Conservation (phyloP, 2,329 filamentous ascomycete species). For the Seiridium cupressi region DNA sequence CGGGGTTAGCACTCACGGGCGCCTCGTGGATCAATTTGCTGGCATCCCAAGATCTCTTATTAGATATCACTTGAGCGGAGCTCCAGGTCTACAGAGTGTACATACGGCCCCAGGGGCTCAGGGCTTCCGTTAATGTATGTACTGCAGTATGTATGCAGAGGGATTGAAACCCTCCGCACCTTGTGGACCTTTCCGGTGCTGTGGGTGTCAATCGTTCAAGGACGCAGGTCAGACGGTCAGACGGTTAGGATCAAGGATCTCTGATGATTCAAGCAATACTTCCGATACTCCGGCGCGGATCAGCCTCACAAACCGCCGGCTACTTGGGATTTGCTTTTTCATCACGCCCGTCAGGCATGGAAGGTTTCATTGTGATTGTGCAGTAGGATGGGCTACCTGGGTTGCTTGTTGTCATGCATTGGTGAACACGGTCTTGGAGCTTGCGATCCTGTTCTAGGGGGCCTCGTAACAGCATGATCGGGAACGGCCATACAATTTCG, state of each 20-base stretch:
- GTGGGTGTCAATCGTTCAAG: not conserved
- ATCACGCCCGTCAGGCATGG: conserved; percentile 9
- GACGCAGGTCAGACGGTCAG: not conserved
- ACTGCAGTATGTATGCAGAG: not conserved
- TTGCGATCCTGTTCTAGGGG: too few relatives aligned
- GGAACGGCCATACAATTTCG: not conserved
- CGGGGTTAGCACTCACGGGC: not conserved
- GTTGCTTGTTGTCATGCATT: too few relatives aligned
- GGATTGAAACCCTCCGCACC: not conserved
- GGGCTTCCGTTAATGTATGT: too few relatives aligned
- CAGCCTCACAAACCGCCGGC: not conserved
- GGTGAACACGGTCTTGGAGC: too few relatives aligned
- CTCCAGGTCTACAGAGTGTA: too few relatives aligned
- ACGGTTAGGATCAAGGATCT: conserved; percentile 1
- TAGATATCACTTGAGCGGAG: too few relatives aligned
- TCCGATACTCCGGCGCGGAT: conserved; percentile 2
- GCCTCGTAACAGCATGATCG: not conserved
- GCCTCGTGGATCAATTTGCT: not conserved
- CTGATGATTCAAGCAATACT: not conserved
- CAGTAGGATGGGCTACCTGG: not conserved
- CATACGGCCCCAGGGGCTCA: too few relatives aligned
- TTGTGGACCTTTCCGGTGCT: not conserved
- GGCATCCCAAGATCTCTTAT: too few relatives aligned
- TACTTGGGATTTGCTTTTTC: not conserved
- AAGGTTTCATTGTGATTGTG: conserved; percentile 3